Percentiles rank a stretch among this genome's conserved stretches.
phyloP scores from a whole-genome alignment of 1,284 basidiomycete genomes.

The Schizophyllum commune region DNA sequence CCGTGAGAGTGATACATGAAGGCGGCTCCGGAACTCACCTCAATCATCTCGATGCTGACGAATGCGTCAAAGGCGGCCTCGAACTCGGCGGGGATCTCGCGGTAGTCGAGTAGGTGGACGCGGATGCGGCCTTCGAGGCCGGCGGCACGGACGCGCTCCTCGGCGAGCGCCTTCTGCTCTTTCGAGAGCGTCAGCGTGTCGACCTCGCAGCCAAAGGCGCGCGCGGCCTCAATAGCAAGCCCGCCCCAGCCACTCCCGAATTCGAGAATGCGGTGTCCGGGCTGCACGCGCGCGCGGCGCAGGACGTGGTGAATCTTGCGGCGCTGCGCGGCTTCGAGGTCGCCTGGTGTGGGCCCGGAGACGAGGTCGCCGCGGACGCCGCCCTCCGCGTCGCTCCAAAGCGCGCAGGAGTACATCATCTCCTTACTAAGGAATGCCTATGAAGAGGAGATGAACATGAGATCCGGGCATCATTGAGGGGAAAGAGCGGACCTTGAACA shows the following conservation, averaged over 20 bases:
- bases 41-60: constrained; percentile 88
- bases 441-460: constrained; percentile 11
- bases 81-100: constrained; percentile 69
- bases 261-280: constrained; percentile 77
- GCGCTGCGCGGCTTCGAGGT: constrained; percentile 76
- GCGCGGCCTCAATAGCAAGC: constrained; percentile 79
- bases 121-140: constrained; percentile 67
- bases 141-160: constrained; percentile 68
- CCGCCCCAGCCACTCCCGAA: constrained; percentile 93
- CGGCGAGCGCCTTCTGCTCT: constrained; percentile 82
- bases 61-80: constrained; percentile 82
- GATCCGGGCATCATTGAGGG: constrained; percentile 6
- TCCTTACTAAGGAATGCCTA: constrained; percentile 78
- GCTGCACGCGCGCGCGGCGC: constrained; percentile 64
- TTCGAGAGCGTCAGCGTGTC: constrained; percentile 83
- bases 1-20: constrained; percentile 5
- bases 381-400: constrained; percentile 70
- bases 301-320: constrained; percentile 80
- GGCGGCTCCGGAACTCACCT: constrained; percentile 39
- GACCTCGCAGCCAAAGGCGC: constrained; percentile 68
- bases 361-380: constrained; percentile 62
- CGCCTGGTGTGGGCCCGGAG: constrained; percentile 42
- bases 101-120: constrained; percentile 85
- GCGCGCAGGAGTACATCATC: constrained; percentile 91
- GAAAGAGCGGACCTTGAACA: constrained; percentile 50